phyloP scores from a whole-genome alignment of 2,329 filamentous ascomycete genomes.

The Calonectria pseudoreteaudii region DNA sequence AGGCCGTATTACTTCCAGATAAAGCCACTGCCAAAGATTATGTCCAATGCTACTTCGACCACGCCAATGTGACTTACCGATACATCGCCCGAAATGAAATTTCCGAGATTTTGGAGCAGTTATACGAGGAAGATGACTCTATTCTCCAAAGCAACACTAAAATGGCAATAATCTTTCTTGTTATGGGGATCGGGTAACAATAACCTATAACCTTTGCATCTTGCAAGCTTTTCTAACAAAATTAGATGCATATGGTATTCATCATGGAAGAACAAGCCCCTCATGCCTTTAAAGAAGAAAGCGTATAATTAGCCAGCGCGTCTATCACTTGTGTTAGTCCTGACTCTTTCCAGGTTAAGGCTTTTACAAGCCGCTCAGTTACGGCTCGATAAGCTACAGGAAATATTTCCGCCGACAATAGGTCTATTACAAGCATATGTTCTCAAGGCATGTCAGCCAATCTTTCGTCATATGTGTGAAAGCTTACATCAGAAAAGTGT shows the following conservation, averaged over 20 bases:
- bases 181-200: not conserved
- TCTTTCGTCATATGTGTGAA: not conserved
- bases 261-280: not conserved
- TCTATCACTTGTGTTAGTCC: not conserved
- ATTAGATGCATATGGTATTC: not conserved
- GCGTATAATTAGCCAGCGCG: not conserved
- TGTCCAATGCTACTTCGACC: not conserved
- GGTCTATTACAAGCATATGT: not conserved
- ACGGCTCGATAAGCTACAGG: not conserved
- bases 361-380: not conserved
- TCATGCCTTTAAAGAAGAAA: not conserved
- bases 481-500: not conserved
- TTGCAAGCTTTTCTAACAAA: not conserved
- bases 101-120: not conserved
- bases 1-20: not conserved
- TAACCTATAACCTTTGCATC: too few relatives aligned
- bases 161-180: not conserved
- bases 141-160: not conserved
- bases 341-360: not conserved
- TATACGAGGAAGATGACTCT: not conserved
- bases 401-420: constrained; percentile 1
- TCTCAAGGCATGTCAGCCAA: not conserved
- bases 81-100: not conserved
- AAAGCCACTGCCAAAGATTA: not conserved
- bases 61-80: not conserved